Evolutionary conservation across 2,329 filamentous ascomycete genomes (phyloP).

Genomic region (Talaromyces sp.): DNA sequence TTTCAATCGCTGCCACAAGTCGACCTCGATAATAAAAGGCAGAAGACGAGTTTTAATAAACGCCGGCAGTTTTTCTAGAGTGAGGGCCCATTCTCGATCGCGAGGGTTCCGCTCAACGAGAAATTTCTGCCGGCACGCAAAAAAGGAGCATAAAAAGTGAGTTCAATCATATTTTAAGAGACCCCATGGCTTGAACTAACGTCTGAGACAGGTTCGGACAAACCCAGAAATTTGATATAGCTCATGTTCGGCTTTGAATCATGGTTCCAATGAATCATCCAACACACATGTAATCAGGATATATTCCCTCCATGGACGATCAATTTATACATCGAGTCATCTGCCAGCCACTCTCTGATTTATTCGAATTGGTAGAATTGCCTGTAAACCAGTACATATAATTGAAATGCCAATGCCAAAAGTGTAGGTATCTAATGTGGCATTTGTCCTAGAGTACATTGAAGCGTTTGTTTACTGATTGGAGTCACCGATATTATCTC

Average conservation of each 20-base stretch:
- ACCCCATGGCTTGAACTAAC: background rate
- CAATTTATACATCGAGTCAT: background rate
- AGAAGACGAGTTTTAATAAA: background rate
- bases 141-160: background rate
- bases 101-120: background rate
- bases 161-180: background rate
- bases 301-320: background rate
- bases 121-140: slow-evolving; percentile 8
- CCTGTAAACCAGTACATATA: background rate
- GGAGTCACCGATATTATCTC: background rate
- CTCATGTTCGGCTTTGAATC: background rate
- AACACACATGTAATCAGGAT: background rate
- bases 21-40: background rate
- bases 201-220: background rate
- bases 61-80: slow-evolving; percentile 4
- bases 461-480: background rate
- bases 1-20: background rate
- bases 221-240: background rate
- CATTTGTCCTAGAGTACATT: background rate
- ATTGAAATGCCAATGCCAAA: background rate
- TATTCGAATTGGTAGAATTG: background rate
- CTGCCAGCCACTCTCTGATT: background rate
- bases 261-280: background rate
- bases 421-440: background rate
- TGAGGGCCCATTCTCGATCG: background rate